Evolutionary conservation across 257 asterid species (phyloP).

Genomic region (Petunia axillaris): DNA sequence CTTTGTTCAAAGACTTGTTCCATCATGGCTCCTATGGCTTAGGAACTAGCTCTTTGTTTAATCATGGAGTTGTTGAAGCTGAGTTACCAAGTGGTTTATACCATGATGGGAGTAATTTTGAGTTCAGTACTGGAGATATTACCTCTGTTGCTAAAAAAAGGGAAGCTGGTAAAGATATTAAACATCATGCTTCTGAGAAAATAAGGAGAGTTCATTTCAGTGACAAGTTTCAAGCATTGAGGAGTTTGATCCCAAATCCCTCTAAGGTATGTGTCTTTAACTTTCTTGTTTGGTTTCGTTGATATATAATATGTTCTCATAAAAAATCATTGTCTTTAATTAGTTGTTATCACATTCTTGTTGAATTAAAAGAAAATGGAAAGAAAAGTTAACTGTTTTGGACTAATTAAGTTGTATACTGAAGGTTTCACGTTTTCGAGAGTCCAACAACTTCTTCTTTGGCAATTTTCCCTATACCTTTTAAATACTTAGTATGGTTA

Average conservation of each 20-base stretch:
- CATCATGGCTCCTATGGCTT: constrained; percentile 51
- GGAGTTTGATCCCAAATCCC: constrained; percentile 65
- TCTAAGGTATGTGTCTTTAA: constrained; percentile 56
- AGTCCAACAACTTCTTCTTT: too few relatives aligned
- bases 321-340: too few relatives aligned
- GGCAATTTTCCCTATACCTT: too few relatives aligned
- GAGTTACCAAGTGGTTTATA: constrained; percentile 49
- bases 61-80: constrained; percentile 54
- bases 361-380: neutral
- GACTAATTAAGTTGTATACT: too few relatives aligned
- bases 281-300: neutral
- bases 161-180: constrained; percentile 52
- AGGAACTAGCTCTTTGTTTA: constrained; percentile 47
- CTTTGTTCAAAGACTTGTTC: constrained; percentile 70
- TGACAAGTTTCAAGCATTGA: constrained; percentile 60
- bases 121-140: constrained; percentile 59
- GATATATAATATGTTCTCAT: neutral
- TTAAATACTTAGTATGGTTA: too few relatives aligned
- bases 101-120: constrained; percentile 63
- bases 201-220: constrained; percentile 71
- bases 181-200: constrained; percentile 79
- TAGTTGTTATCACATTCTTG: neutral
- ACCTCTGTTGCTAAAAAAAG: constrained; percentile 48
- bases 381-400: too few relatives aligned
- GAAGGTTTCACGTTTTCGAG: too few relatives aligned